A percentile compares a stretch with the other conserved stretches of the same genome.
These are phyloP conservation scores for Trichoderma koningii DNA, from an alignment of 2,329 filamentous ascomycete genomes.

Conservation along the genomic window DNA sequence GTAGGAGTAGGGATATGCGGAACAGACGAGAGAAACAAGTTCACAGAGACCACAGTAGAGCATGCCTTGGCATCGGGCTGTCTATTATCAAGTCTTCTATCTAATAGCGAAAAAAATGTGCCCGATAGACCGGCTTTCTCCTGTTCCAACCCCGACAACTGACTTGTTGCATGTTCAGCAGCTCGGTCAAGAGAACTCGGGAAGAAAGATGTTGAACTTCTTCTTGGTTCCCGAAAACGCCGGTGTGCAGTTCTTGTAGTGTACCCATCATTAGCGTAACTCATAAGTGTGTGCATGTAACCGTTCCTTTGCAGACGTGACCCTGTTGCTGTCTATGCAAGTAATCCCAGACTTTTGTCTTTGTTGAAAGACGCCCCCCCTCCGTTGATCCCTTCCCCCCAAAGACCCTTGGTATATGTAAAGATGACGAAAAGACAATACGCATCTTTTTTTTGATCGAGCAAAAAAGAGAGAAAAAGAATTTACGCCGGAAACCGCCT, in stretches of 20 bases:
- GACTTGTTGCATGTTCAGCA: conserved; percentile 38
- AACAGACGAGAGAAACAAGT: background rate
- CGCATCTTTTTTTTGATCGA: conserved; percentile 2
- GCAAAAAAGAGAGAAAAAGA: conserved; percentile 32
- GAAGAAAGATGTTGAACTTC: conserved; percentile 53
- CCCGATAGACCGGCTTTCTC: conserved; percentile 20
- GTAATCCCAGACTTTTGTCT: conserved; percentile 42
- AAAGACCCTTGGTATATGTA: conserved; percentile 40
- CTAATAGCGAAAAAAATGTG: conserved; percentile 9
- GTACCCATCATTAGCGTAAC: conserved; percentile 43
- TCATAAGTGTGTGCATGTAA: conserved; percentile 45
- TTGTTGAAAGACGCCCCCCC: conserved; percentile 53
- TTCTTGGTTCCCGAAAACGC: conserved; percentile 49
- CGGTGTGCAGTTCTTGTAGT: conserved; percentile 39
- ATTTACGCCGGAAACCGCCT: conserved; percentile 41
- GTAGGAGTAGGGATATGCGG: too few relatives aligned
- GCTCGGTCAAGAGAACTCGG: conserved; percentile 47
- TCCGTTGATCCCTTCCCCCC: conserved; percentile 31
- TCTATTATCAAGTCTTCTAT: conserved; percentile 25
- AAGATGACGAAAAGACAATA: conserved; percentile 12
- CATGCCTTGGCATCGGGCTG: conserved; percentile 18
- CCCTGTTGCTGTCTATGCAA: conserved; percentile 45
- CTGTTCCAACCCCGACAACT: conserved; percentile 32
- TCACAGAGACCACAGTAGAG: background rate
- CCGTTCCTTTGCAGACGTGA: conserved; percentile 34